These are phyloP conservation scores for Mycena pura DNA, from an alignment of 768 basidiomycete genomes.

Conservation along the genomic window DNA sequence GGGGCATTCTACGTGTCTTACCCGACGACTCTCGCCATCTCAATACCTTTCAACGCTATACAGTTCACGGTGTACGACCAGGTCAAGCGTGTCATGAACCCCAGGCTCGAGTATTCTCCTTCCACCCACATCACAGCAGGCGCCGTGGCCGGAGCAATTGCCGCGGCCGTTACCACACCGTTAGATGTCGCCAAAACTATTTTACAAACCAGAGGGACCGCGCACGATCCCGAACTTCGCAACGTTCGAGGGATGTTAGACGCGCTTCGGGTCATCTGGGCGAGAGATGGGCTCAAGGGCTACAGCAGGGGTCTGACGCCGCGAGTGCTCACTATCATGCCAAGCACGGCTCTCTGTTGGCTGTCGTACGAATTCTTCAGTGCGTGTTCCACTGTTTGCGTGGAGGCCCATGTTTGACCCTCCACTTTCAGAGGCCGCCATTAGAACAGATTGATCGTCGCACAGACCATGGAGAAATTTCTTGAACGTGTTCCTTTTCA, in stretches of 20 bases:
- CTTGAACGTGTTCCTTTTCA: slow-evolving; percentile 2
- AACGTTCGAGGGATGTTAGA: slow-evolving; percentile 84
- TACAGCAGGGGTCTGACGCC: slow-evolving; percentile 90
- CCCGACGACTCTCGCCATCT: slow-evolving; percentile 96
- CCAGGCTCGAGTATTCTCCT: slow-evolving; percentile 89
- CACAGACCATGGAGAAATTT: slow-evolving; percentile 11
- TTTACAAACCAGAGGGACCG: slow-evolving; percentile 92
- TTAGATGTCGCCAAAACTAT: slow-evolving; percentile 98
- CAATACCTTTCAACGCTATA: slow-evolving; percentile 97
- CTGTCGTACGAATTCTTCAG: slow-evolving; percentile 98
- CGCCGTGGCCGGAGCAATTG: slow-evolving; percentile 90
- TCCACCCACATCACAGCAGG: slow-evolving; percentile 91
- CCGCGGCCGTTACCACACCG: slow-evolving; percentile 95
- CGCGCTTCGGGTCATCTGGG: slow-evolving; percentile 89
- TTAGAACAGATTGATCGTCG: slow-evolving; percentile 54
- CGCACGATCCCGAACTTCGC: slow-evolving; percentile 85
- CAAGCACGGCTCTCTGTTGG: slow-evolving; percentile 97
- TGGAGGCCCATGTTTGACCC: neutral
- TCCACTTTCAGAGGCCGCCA: slow-evolving; percentile 61
- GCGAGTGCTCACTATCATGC: slow-evolving; percentile 93
- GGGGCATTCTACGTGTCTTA: slow-evolving; percentile 97
- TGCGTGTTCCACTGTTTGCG: slow-evolving; percentile 51
- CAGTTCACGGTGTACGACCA: slow-evolving; percentile 98
- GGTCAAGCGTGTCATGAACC: slow-evolving; percentile 86
- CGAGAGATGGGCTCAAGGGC: slow-evolving; percentile 83